Conservation (phyloP, 768 basidiomycete species). For the Podaxis sp. region DNA sequence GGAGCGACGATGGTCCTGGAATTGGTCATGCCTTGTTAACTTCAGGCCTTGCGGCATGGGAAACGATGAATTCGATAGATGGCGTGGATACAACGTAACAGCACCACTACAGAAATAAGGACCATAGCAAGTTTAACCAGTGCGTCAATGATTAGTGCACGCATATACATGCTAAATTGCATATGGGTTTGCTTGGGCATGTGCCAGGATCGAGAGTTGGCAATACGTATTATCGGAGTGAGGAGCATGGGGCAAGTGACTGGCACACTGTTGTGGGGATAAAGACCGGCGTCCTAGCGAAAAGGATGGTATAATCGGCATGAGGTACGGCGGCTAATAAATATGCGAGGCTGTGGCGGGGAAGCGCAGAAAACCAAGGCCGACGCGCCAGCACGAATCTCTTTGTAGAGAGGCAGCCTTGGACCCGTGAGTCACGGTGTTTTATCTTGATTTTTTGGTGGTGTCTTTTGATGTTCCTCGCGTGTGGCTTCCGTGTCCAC, state of each 20-base stretch:
- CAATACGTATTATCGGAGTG: background rate
- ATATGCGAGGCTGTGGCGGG: background rate
- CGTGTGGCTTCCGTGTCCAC: background rate
- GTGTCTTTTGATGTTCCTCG: background rate
- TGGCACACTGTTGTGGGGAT: background rate
- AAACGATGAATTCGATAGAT: background rate
- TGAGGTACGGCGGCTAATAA: background rate
- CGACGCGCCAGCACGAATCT: background rate
- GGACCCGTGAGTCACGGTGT: background rate
- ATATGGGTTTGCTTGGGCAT: background rate
- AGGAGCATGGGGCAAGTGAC: background rate
- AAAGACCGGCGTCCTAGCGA: background rate
- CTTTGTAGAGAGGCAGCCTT: background rate
- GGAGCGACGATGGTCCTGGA: background rate
- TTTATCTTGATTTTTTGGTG: slow-evolving; percentile 1
- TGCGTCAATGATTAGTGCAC: background rate
- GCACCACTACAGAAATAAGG: background rate
- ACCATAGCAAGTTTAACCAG: background rate
- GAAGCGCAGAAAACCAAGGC: background rate
- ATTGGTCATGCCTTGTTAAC: background rate
- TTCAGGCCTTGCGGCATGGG: background rate
- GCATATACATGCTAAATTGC: background rate
- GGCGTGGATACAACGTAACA: background rate
- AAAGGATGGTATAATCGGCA: background rate
- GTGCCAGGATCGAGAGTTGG: background rate